Conservation (phyloP, 2,329 filamentous ascomycete genomes). For the Colletotrichum tofieldiae region DNA sequence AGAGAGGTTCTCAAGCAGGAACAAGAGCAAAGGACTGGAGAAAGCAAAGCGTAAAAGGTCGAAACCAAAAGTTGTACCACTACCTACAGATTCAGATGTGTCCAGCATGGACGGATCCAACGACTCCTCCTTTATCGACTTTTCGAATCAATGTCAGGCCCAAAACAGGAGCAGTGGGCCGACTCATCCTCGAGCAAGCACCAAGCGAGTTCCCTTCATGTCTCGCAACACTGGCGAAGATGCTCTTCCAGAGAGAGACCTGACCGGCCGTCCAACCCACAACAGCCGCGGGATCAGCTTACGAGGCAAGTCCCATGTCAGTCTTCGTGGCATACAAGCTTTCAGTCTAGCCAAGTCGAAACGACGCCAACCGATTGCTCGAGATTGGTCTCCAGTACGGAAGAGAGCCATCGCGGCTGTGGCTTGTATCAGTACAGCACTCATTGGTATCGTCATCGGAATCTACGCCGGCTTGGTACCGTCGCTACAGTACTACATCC, state of each 20-base stretch:
- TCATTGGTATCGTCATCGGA: slow-evolving; percentile 80
- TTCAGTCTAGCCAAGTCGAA: slow-evolving; percentile 70
- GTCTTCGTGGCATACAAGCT: slow-evolving; percentile 63
- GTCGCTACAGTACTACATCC: slow-evolving; percentile 84
- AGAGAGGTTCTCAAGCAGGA: slow-evolving; percentile 38
- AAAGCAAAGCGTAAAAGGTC: slow-evolving; percentile 18
- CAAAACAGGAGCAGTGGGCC: slow-evolving; percentile 40
- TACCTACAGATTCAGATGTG: slow-evolving; percentile 15
- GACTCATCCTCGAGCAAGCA: slow-evolving; percentile 32
- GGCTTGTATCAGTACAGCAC: slow-evolving; percentile 80
- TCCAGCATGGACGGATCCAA: slow-evolving; percentile 39
- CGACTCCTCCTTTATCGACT: slow-evolving; percentile 40
- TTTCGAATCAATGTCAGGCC: slow-evolving; percentile 38
- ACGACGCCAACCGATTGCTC: slow-evolving; percentile 76
- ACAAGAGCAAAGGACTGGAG: slow-evolving; percentile 8
- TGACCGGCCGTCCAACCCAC: slow-evolving; percentile 47
- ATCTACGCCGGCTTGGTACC: slow-evolving; percentile 86
- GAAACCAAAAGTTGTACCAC: slow-evolving; percentile 25
- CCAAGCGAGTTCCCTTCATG: slow-evolving; percentile 31
- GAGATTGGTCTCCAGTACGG: slow-evolving; percentile 78
- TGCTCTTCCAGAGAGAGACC: slow-evolving; percentile 47
- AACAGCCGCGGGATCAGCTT: slow-evolving; percentile 60
- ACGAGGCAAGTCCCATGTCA: slow-evolving; percentile 68
- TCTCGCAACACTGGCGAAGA: slow-evolving; percentile 43
- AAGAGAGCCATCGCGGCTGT: slow-evolving; percentile 80